Conservation (phyloP, 73 alveolate genomes). For the Effrenium voratum region DNA sequence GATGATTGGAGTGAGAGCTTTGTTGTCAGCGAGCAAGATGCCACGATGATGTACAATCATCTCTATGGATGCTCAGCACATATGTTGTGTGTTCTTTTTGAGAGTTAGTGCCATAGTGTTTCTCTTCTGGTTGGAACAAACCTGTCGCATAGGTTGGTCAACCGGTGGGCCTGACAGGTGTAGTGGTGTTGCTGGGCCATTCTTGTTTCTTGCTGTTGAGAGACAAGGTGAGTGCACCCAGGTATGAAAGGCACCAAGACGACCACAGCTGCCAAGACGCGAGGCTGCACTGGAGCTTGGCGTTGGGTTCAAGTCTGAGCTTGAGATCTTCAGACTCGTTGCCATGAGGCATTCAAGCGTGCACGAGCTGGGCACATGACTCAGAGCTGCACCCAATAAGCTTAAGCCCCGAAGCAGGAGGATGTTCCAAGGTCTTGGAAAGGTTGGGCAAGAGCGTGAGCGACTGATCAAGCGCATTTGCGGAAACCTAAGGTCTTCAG, state of each 20-base stretch:
- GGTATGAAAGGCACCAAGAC: too few species aligned
- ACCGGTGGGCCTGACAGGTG: not conserved
- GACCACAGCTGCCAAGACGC: too few species aligned
- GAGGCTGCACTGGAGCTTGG: too few species aligned
- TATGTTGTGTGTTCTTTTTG: not conserved
- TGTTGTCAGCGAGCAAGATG: not conserved
- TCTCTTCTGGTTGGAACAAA: not conserved
- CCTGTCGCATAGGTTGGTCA: not conserved
- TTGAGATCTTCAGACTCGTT: too few species aligned
- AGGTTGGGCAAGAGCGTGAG: not conserved
- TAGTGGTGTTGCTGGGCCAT: not conserved
- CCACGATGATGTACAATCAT: not conserved
- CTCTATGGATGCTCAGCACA: not conserved
- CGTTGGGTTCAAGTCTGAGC: too few species aligned
- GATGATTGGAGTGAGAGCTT: not conserved
- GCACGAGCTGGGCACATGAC: not conserved
- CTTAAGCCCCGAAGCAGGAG: too few species aligned
- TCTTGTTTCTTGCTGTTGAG: not conserved
- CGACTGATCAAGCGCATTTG: not conserved
- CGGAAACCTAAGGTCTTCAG: not conserved
- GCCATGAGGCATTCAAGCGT: not conserved
- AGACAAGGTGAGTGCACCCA: too few species aligned
- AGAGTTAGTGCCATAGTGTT: not conserved
- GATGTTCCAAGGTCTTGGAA: not conserved
- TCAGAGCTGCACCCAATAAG: too few species aligned